A percentile compares a stretch with the other conserved stretches of the same genome.
phyloP scores from a whole-genome alignment of 371 early-diverging fungal species.

The Rhizopus delemar region DNA sequence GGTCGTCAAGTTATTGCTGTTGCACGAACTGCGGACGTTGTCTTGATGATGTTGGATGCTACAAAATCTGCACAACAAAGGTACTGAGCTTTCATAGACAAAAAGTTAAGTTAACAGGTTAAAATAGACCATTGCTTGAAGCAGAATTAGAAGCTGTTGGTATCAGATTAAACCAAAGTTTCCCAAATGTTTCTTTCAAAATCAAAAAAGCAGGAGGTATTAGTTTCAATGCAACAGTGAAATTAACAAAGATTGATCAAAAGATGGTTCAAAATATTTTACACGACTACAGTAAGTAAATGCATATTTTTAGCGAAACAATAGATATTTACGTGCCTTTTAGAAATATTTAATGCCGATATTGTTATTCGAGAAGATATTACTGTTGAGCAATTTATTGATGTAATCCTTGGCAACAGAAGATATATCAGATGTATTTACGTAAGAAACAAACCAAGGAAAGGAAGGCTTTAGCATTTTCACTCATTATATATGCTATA shows the following conservation, averaged over 20 bases:
- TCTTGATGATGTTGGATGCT: constrained; percentile 98
- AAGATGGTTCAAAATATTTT: constrained; percentile 93
- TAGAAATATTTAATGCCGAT: constrained; percentile 96
- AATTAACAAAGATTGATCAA: constrained; percentile 87
- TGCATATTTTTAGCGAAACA: neutral
- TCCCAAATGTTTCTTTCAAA: constrained; percentile 96
- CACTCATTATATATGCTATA: constrained; percentile 21
- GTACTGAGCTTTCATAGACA: constrained; percentile 25
- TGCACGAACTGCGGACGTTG: constrained; percentile 96
- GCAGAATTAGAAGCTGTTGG: constrained; percentile 98
- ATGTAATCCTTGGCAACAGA: constrained; percentile 96
- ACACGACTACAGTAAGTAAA: constrained; percentile 86
- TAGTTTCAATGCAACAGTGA: constrained; percentile 89
- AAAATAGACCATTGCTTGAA: constrained; percentile 82
- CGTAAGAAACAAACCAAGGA: constrained; percentile 45
- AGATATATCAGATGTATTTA: constrained; percentile 97
- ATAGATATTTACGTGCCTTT: neutral
- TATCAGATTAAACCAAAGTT: constrained; percentile 90
- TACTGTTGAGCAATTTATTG: constrained; percentile 98
- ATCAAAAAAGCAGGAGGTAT: constrained; percentile 98
- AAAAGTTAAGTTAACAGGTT: neutral
- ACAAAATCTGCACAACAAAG: constrained; percentile 87
- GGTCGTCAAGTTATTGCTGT: constrained; percentile 97
- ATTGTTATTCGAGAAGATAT: constrained; percentile 97
- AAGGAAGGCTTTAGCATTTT: neutral